phyloP scores from a whole-genome alignment of 2,329 filamentous ascomycete species.

The Aspergillus ochraceoroseus region DNA sequence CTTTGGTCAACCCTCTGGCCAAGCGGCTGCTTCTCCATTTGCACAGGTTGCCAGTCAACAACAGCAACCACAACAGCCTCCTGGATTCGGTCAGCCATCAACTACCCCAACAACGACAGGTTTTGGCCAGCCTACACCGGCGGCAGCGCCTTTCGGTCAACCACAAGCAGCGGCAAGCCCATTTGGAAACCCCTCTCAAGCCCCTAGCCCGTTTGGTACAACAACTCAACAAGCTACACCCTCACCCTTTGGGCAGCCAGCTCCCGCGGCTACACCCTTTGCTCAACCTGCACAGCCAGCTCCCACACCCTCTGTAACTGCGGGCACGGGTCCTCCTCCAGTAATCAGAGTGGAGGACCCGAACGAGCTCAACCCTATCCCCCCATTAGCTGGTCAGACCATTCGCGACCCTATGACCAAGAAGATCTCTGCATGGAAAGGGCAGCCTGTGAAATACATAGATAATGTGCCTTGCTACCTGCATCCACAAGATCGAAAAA shows the following conservation, averaged over 20 bases:
- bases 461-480: conserved; percentile 48
- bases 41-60: conserved; percentile 25
- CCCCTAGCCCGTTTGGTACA: conserved; percentile 29
- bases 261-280: conserved; percentile 29
- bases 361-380: conserved; percentile 34
- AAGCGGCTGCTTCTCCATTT: conserved; percentile 28
- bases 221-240: conserved; percentile 32
- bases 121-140: conserved; percentile 35
- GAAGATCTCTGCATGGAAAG: conserved; percentile 57
- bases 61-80: conserved; percentile 25
- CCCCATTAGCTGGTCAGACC: conserved; percentile 37
- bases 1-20: conserved; percentile 25
- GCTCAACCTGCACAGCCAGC: conserved; percentile 17
- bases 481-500: conserved; percentile 51
- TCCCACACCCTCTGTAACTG: conserved; percentile 12
- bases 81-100: conserved; percentile 29
- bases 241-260: conserved; percentile 35
- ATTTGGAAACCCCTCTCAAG: conserved; percentile 29
- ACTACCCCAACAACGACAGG: conserved; percentile 18
- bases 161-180: conserved; percentile 17
- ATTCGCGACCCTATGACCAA: conserved; percentile 33
- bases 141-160: conserved; percentile 29
- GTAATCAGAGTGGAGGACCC: conserved; percentile 27
- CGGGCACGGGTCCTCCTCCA: conserved; percentile 28
- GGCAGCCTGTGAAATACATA: conserved; percentile 58